Conservation (phyloP, 768 basidiomycete species). For the Hericium erinaceus region DNA sequence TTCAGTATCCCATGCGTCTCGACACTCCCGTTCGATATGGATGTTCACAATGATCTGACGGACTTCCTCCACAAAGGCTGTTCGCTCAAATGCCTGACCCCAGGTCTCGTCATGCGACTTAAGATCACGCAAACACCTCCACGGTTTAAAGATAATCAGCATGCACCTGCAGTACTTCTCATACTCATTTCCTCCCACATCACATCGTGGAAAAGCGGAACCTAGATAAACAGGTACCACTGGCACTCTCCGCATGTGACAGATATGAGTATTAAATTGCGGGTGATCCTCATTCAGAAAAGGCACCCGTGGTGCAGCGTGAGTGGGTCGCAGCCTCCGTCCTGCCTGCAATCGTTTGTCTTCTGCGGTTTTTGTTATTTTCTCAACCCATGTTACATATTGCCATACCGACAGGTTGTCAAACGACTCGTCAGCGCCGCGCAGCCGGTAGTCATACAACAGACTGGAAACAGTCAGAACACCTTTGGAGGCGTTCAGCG, state of each 20-base stretch:
- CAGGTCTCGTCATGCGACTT: not conserved
- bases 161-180: not conserved
- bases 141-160: not conserved
- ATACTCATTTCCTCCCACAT: not conserved
- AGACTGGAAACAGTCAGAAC: too few relatives aligned
- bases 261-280: not conserved
- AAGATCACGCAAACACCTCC: not conserved
- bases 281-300: too few relatives aligned
- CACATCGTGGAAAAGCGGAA: not conserved
- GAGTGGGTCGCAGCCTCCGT: too few relatives aligned
- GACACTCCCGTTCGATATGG: not conserved
- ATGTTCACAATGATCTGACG: not conserved
- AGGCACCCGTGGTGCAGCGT: too few relatives aligned
- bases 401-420: too few relatives aligned
- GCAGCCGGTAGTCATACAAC: too few relatives aligned
- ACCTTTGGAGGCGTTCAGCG: too few relatives aligned
- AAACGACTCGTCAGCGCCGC: too few relatives aligned
- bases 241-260: not conserved
- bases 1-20: not conserved
- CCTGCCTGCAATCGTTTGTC: too few relatives aligned
- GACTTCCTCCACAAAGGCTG: not conserved
- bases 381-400: too few relatives aligned
- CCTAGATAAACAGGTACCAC: not conserved
- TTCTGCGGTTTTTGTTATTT: too few relatives aligned
- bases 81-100: not conserved